phyloP scores from a whole-genome alignment of 345 rosid genomes.

The Linum usitatissimum region DNA sequence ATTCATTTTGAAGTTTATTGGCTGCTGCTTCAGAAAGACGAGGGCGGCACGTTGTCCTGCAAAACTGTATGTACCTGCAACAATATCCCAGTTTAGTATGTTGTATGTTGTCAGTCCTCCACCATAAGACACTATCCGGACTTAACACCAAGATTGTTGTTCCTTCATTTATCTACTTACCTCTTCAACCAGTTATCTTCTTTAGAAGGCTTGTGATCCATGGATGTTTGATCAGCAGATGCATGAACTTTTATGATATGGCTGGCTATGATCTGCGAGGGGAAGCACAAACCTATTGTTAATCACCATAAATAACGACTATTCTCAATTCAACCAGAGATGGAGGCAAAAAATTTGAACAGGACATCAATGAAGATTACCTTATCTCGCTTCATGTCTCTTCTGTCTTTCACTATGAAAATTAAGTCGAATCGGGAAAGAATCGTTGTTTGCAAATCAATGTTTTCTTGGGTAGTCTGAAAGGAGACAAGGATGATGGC shows the following conservation, averaged over 20 bases:
- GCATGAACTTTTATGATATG: slow-evolving; percentile 93
- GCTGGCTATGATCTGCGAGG: slow-evolving; percentile 72
- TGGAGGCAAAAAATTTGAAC: neutral
- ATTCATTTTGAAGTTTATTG: slow-evolving; percentile 55
- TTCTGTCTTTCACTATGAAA: slow-evolving; percentile 85
- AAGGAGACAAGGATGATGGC: slow-evolving; percentile 6
- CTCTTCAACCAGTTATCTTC: slow-evolving; percentile 96
- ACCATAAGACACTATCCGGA: slow-evolving; percentile 6
- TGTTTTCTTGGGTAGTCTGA: slow-evolving; percentile 91
- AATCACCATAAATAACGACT: neutral
- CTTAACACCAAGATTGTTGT: neutral
- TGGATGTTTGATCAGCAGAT: slow-evolving; percentile 53
- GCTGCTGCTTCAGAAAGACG: slow-evolving; percentile 75
- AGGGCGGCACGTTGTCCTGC: slow-evolving; percentile 73
- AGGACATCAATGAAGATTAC: slow-evolving; percentile 23
- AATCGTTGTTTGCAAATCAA: slow-evolving; percentile 91
- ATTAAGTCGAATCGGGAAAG: slow-evolving; percentile 94
- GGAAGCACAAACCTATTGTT: neutral
- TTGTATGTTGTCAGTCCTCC: slow-evolving; percentile 6
- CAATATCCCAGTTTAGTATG: slow-evolving; percentile 13
- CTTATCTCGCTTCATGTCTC: slow-evolving; percentile 81
- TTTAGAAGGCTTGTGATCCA: slow-evolving; percentile 42
- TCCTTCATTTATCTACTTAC: slow-evolving; percentile 20
- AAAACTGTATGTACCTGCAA: slow-evolving; percentile 71
- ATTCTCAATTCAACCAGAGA: neutral